Evolutionary conservation across 169 alveolate species (phyloP).

Genomic region (Cryptosporidium baileyi): DNA sequence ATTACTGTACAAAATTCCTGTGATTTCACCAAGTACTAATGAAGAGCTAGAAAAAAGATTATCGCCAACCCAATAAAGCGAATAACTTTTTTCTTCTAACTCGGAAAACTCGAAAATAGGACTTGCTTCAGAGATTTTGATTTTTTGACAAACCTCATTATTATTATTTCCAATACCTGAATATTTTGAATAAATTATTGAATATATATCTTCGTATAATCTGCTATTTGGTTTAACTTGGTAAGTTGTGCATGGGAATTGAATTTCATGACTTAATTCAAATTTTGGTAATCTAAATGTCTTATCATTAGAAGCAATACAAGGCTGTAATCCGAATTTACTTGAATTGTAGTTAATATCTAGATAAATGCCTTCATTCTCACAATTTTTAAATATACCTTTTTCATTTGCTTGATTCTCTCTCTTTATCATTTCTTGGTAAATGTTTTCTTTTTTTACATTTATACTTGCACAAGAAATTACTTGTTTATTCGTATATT

Average conservation of each 20-base stretch:
- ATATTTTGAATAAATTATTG: slow-evolving; percentile 20
- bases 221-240: slow-evolving; percentile 29
- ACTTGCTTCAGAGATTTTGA: not conserved
- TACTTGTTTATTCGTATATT: slow-evolving; percentile 37
- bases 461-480: slow-evolving; percentile 23
- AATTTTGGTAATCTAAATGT: slow-evolving; percentile 6
- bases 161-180: not conserved
- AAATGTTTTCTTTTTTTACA: slow-evolving; percentile 25
- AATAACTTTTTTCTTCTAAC: not conserved
- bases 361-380: slow-evolving; percentile 16
- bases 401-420: not conserved
- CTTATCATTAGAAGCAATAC: slow-evolving; percentile 47
- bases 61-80: slow-evolving; percentile 59
- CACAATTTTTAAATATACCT: not conserved
- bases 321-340: slow-evolving; percentile 31
- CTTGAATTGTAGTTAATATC: not conserved
- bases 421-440: not conserved
- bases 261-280: slow-evolving; percentile 37
- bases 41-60: slow-evolving; percentile 5
- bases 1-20: slow-evolving; percentile 9
- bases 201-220: slow-evolving; percentile 36
- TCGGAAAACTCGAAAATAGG: slow-evolving; percentile 4
- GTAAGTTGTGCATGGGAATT: slow-evolving; percentile 17
- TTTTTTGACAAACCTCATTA: not conserved
- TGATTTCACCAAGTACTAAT: slow-evolving; percentile 36